Base-by-base conservation (phyloP, 2,329 filamentous ascomycete genomes). In the Exutisphaerella laricina region DNA sequence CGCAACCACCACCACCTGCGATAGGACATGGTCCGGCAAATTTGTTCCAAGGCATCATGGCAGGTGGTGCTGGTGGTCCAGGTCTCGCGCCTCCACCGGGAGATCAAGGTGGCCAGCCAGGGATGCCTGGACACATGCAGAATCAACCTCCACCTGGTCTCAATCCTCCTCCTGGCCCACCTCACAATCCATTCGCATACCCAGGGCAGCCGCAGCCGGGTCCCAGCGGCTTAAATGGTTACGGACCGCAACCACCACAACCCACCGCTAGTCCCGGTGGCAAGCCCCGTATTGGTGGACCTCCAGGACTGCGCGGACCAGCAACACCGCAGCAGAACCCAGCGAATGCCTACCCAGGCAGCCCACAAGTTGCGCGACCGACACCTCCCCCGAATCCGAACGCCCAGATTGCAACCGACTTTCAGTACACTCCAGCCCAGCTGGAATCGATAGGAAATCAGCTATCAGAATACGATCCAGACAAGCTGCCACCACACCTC, bases 1-100 rank as follows among this genome's bases (percentile, higher is more conserved):
- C 85, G 36, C 87, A 92, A 67, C 85, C 88, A 50, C 85, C 85
- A 48, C 90, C 92, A 25, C 89, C 82, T 25, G 72, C 87, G 37
- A 85, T 97, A 55, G 87, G 88, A 20, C 85, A 94, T 60, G 89
- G 90, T 18, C 80, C 81, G 43, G 90, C 85, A 64, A 92, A 94
- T 60, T 76, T 97, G 29, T 97, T 98, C 62, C 88, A 88, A 55
- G 88, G 88, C 43, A 95, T 97, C 62, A 97, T 98, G 87, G 81
- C 89, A 43, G 90, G 90, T 53, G 80, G 83, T 58, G 88, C 90
- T 70, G 85, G 83, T 58, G 88, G 85, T 48, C 85, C 88, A 51
- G 87, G 86, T 48, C 82, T 94, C 56, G 88, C 88, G 2, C 85
- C 85, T 51, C 57, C 57, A 33, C 62, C 60, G 16, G 78, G 80